Conservation (phyloP, 2,329 filamentous ascomycete species). For the Sporothrix luriei region DNA sequence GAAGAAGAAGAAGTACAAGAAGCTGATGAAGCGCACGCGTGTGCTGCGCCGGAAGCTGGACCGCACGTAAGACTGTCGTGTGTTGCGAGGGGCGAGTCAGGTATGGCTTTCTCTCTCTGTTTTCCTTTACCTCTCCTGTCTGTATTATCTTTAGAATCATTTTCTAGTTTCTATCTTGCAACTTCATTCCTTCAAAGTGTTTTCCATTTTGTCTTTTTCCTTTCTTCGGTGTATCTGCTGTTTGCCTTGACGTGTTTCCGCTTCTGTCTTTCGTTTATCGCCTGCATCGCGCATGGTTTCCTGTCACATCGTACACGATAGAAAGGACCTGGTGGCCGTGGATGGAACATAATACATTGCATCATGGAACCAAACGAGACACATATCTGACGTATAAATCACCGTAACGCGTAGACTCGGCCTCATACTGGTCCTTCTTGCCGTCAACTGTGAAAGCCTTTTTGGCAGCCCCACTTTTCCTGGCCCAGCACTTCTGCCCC, state of each 20-base stretch:
- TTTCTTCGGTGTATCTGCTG: constrained; percentile 6
- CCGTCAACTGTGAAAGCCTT: background rate
- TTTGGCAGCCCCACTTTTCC: constrained; percentile 26
- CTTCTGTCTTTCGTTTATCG: background rate
- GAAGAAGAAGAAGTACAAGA: constrained; percentile 99
- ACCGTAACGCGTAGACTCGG: background rate
- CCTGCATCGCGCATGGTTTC: constrained; percentile 5
- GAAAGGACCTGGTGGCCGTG: background rate
- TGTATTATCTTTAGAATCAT: constrained; percentile 21
- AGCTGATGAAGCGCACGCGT: constrained; percentile 90
- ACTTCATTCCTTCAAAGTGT: background rate
- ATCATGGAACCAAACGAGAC: background rate
- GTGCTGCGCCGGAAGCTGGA: constrained; percentile 79
- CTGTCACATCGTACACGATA: constrained; percentile 18
- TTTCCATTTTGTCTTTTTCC: background rate
- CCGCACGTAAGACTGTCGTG: constrained; percentile 29
- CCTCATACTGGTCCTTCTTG: background rate
- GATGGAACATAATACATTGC: constrained; percentile 2
- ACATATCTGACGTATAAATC: background rate
- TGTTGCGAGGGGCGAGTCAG: no score
- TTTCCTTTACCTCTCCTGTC: constrained; percentile 15
- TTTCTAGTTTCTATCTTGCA: background rate
- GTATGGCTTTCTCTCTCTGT: background rate
- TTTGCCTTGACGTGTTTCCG: constrained; percentile 12
- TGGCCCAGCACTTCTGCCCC: constrained; percentile 13